Conservation (phyloP, 116 monocot species). For the Phalaenopsis hybrid region DNA sequence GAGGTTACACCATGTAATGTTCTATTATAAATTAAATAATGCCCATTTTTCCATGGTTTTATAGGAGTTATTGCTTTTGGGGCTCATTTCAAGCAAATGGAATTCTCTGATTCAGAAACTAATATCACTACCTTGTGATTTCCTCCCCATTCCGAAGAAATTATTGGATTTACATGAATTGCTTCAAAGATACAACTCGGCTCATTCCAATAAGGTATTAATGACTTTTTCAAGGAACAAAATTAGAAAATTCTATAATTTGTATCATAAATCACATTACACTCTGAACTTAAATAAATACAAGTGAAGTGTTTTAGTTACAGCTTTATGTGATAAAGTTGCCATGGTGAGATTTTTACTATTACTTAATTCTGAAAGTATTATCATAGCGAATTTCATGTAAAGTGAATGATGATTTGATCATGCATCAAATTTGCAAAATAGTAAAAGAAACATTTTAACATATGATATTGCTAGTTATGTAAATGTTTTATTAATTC, state of each 20-base stretch:
- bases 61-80: conserved; percentile 69
- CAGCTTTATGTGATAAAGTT: neutral
- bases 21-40: neutral
- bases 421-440: no score
- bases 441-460: no score
- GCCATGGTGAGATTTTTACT: neutral
- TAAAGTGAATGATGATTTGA: no score
- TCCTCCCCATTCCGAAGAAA: conserved; percentile 37
- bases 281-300: neutral
- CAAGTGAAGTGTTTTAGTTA: neutral
- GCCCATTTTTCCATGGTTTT: conserved; percentile 2
- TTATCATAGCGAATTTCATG: no score
- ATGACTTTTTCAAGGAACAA: neutral
- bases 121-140: conserved; percentile 36
- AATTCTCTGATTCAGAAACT: conserved; percentile 35
- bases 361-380: no score
- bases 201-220: conserved; percentile 14
- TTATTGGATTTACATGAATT: conserved; percentile 34
- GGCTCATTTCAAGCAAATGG: conserved; percentile 56
- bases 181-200: conserved; percentile 21
- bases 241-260: neutral
- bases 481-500: no score
- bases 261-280: neutral
- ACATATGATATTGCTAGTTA: no score
- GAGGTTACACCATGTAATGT: neutral